phyloP scores from a whole-genome alignment of 108 stramenopile genomes.

The Nannochloropsis granulata region DNA sequence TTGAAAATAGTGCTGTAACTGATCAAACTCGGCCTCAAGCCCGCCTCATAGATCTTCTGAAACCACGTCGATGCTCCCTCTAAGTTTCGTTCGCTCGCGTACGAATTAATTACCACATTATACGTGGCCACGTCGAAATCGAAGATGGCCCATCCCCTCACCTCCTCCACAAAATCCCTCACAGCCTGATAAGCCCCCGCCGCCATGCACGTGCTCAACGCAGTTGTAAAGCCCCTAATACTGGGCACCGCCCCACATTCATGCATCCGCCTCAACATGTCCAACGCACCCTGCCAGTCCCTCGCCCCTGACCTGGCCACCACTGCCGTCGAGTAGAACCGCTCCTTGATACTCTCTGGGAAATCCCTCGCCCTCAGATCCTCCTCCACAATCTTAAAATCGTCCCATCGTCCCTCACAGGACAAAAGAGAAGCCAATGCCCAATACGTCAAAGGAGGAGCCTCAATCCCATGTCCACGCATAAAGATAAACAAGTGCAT shows the following conservation, averaged over 20 bases:
- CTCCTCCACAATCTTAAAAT: not conserved
- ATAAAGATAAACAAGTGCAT: not conserved
- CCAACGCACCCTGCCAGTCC: not conserved
- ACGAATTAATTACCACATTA: not conserved
- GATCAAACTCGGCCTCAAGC: not conserved
- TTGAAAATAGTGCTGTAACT: not conserved
- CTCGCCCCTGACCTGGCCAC: not conserved
- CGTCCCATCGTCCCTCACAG: not conserved
- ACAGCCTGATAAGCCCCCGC: not conserved
- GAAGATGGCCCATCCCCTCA: not conserved
- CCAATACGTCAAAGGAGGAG: not conserved
- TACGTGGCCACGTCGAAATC: not conserved
- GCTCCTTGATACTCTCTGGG: not conserved
- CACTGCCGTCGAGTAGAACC: not conserved
- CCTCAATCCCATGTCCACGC: not conserved
- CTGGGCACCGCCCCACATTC: not conserved
- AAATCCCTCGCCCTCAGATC: not conserved
- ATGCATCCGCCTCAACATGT: not conserved
- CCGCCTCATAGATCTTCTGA: not conserved
- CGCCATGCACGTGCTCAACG: not conserved
- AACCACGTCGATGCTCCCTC: not conserved
- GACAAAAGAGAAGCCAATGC: not conserved
- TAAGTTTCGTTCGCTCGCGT: not conserved
- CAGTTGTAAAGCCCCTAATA: not conserved
- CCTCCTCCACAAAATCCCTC: not conserved